Percentiles rank a stretch among this genome's conserved stretches.
phyloP scores from a whole-genome alignment of 2,329 filamentous ascomycete genomes.

The Colletotrichum brevisporum region DNA sequence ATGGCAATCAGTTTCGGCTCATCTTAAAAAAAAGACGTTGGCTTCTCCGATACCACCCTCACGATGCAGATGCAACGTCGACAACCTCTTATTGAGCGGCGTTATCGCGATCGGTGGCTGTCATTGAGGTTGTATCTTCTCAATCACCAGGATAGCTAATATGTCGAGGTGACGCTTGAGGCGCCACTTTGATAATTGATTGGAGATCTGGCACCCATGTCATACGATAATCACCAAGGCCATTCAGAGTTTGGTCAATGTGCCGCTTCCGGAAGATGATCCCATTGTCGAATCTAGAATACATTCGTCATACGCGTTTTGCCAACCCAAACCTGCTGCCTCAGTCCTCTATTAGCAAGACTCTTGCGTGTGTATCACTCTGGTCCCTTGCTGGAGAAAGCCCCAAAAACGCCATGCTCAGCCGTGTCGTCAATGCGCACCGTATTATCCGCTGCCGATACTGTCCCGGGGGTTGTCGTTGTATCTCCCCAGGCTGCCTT shows the following conservation, averaged over 20 bases:
- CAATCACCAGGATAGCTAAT: background rate
- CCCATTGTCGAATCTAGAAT: conserved; percentile 25
- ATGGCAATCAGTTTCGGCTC: background rate
- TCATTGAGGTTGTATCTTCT: background rate
- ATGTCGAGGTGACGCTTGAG: background rate
- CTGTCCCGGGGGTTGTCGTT: conserved; percentile 3
- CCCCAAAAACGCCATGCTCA: conserved; percentile 41
- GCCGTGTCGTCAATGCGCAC: conserved; percentile 31
- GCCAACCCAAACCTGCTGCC: conserved; percentile 28
- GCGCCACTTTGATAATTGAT: background rate
- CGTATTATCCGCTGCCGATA: conserved; percentile 12
- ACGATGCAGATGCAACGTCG: background rate
- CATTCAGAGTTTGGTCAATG: background rate
- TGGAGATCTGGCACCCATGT: background rate
- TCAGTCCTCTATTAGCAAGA: conserved; percentile 35
- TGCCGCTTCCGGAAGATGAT: conserved; percentile 4
- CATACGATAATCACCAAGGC: background rate
- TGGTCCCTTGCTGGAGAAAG: conserved; percentile 30
- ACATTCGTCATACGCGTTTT: conserved; percentile 32
- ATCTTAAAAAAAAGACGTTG: background rate
- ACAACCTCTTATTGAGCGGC: background rate
- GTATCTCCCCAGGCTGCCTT: background rate
- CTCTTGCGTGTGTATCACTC: conserved; percentile 29
- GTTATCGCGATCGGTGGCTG: background rate
- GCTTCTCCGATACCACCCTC: background rate